Conservation (phyloP, 305 asterid genomes). For the Solanum hybrid region DNA sequence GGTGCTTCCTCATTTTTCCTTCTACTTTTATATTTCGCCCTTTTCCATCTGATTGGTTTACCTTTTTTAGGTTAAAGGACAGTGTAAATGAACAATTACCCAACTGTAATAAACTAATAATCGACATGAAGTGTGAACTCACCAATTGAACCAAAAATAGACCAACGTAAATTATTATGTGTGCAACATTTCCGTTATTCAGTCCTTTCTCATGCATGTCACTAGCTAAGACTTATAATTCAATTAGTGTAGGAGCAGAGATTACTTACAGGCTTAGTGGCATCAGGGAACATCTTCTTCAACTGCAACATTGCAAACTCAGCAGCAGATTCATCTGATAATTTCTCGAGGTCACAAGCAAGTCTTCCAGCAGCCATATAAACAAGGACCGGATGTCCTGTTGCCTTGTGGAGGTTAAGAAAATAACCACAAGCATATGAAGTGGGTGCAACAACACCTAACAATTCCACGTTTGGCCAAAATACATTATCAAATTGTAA, state of each 20-base stretch:
- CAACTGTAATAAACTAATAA: neutral
- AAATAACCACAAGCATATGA: slow-evolving; percentile 89
- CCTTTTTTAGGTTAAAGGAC: neutral
- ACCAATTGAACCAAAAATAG: neutral
- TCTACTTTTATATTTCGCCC: neutral
- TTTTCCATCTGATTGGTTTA: neutral
- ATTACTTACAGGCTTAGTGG: slow-evolving; percentile 71
- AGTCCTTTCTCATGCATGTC: neutral
- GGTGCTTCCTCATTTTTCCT: neutral
- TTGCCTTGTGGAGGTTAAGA: slow-evolving; percentile 95
- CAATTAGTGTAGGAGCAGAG: neutral
- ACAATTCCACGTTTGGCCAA: slow-evolving; percentile 89
- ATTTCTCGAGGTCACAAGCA: slow-evolving; percentile 83
- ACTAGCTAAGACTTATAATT: neutral
- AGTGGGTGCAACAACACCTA: slow-evolving; percentile 77
- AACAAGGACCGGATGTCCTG: slow-evolving; percentile 81
- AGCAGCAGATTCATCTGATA: slow-evolving; percentile 66
- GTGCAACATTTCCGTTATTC: neutral
- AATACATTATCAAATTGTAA: slow-evolving; percentile 62
- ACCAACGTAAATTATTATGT: neutral
- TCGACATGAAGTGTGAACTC: neutral
- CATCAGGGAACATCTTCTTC: slow-evolving; percentile 79
- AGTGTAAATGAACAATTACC: neutral
- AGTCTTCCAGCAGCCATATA: slow-evolving; percentile 96
- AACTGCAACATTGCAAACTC: slow-evolving; percentile 74